Evolutionary conservation across 306 rosid genomes (phyloP).

Genomic region (Vicia villosa): DNA sequence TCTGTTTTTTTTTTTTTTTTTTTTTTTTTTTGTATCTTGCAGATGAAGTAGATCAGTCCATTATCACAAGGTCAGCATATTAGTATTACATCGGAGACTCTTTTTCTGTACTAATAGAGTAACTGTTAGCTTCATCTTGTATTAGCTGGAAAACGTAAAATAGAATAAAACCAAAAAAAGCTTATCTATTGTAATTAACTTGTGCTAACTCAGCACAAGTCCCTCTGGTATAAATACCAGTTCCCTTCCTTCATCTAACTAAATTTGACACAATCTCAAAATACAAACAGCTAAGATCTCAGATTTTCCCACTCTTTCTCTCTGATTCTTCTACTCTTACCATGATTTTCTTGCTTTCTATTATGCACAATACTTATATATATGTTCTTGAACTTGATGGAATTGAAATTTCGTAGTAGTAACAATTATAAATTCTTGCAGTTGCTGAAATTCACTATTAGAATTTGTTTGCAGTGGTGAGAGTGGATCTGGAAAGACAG

Average conservation of each 20-base stretch:
- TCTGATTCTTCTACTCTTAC: too few species aligned
- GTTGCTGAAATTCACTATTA: constrained; percentile 18
- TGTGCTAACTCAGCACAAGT: background rate
- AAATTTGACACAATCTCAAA: too few species aligned
- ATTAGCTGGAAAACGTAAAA: background rate
- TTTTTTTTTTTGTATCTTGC: constrained; percentile 51
- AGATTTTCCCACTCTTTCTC: too few species aligned
- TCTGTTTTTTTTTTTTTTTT: too few species aligned
- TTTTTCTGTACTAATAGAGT: constrained; percentile 17
- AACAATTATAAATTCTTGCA: background rate
- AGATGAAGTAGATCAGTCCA: constrained; percentile 85
- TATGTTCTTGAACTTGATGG: constrained; percentile 23
- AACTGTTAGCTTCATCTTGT: background rate
- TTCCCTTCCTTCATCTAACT: background rate
- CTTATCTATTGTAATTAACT: background rate
- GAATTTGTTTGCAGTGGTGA: constrained; percentile 71
- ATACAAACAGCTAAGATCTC: too few species aligned
- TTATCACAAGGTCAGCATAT: constrained; percentile 77
- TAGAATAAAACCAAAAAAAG: background rate
- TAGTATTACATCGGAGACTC: constrained; percentile 3
- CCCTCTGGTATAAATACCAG: background rate
- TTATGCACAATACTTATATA: background rate
- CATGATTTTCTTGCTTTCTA: too few species aligned
- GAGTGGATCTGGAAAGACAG: constrained; percentile 97
- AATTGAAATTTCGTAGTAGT: constrained; percentile 6